Conservation (phyloP, 805 yeast genomes). For the Pachysolen tannophilus region DNA sequence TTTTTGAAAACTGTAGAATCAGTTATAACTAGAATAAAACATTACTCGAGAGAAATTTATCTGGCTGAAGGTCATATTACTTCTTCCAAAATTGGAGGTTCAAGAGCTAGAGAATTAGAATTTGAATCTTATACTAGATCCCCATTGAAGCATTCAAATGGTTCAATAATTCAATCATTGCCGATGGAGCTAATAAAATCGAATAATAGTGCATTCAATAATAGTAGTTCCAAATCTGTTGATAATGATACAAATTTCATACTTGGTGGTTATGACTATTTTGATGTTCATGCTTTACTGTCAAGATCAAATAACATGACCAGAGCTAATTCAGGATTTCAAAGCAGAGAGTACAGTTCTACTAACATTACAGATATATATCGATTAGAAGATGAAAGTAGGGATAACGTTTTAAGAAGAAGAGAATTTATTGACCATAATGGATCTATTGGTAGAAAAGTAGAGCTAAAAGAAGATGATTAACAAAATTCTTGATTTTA, state of each 20-base stretch:
- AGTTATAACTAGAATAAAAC: constrained; percentile 38
- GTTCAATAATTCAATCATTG: constrained; percentile 21
- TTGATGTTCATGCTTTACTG: constrained; percentile 48
- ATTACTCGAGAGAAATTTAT: constrained; percentile 20
- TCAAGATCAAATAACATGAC: constrained; percentile 29
- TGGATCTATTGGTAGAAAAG: constrained; percentile 6
- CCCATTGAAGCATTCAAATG: constrained; percentile 13
- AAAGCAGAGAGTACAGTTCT: constrained; percentile 18
- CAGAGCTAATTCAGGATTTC: constrained; percentile 9
- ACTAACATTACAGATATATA: constrained; percentile 12
- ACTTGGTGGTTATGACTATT: constrained; percentile 55
- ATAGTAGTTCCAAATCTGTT: background rate
- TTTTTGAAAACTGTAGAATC: constrained; percentile 44
- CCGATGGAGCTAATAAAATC: constrained; percentile 24
- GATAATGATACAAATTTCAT: constrained; percentile 16
- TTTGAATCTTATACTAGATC: background rate
- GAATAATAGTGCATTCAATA: constrained; percentile 16
- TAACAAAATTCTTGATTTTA: too few species aligned
- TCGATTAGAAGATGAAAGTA: constrained; percentile 4
- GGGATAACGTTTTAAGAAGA: too few species aligned
- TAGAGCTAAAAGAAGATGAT: constrained; percentile 6
- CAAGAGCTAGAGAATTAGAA: constrained; percentile 9
- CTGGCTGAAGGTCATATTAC: background rate
- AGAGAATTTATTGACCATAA: too few species aligned
- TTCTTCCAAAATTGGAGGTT: constrained; percentile 3